Conservation (phyloP, 108 stramenopile genomes). For the Skeletonema tropicum region DNA sequence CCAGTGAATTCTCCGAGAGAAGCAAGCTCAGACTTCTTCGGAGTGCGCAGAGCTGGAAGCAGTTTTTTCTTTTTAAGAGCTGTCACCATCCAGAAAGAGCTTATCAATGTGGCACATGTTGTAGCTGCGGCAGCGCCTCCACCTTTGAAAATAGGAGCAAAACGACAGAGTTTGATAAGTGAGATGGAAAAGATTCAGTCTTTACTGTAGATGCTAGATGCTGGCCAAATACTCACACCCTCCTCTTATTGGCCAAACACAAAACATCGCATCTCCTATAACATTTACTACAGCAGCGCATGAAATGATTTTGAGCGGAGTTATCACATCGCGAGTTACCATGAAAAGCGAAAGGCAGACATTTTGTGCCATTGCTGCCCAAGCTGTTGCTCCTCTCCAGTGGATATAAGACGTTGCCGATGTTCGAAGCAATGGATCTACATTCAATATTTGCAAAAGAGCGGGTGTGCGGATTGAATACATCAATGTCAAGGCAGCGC, state of each 20-base stretch:
- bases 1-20: slow-evolving; percentile 69
- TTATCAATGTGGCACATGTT: slow-evolving; percentile 69
- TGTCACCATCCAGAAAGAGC: slow-evolving; percentile 65
- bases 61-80: slow-evolving; percentile 57
- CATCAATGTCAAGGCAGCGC: slow-evolving; percentile 55
- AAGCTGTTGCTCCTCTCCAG: slow-evolving; percentile 70
- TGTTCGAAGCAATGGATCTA: slow-evolving; percentile 51
- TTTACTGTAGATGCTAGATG: no score
- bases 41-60: slow-evolving; percentile 61
- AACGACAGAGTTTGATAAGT: no score
- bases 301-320: slow-evolving; percentile 76
- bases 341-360: slow-evolving; percentile 62
- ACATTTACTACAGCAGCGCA: slow-evolving; percentile 68
- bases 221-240: slow-evolving; percentile 22
- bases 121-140: slow-evolving; percentile 83
- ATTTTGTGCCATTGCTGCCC: slow-evolving; percentile 74
- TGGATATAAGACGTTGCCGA: slow-evolving; percentile 70
- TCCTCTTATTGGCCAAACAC: slow-evolving; percentile 69
- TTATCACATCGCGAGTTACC: slow-evolving; percentile 79
- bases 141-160: no score
- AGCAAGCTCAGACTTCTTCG: slow-evolving; percentile 58
- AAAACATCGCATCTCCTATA: slow-evolving; percentile 69
- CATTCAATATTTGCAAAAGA: slow-evolving; percentile 56
- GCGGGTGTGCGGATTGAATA: slow-evolving; percentile 70
- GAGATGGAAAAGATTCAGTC: no score